Evolutionary conservation across 208 protist genomes (phyloP), one percentile per base, ranked within the genome.

Genomic region (Wallacemonas collosoma): DNA sequence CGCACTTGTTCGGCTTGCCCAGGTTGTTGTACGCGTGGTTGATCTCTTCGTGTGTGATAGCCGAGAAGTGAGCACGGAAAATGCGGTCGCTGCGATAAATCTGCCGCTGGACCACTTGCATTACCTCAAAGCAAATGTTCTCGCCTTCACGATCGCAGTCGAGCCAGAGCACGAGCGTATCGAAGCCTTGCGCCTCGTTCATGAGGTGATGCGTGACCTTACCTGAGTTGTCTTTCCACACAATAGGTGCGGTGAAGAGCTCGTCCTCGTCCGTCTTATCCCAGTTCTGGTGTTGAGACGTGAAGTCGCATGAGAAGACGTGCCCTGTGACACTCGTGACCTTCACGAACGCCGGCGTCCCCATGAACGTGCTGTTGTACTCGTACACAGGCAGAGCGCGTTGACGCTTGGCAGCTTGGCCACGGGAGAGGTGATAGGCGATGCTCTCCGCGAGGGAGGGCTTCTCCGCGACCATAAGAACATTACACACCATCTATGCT

Each of bases 111-210:
- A 95, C 89, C 14, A 94, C 89, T 63, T 95, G 80, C 79, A 98
- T 90, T 66, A 98, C 95, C 80, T 99, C 97, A 80, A 99, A 99
- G 81, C 95, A 98, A 65, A 99, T 99, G 73, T 99, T 99, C 80
- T 99, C 97, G 12, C 98, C 98, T 68, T 99, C 98, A 15, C 97
- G 86, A 86, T 99, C 98, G 74, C 96, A 99, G 73, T 99, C 98
- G 1, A 99, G 84, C 90, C 94, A 98, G 26, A 98, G 79, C 6
- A 99, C 91, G 35, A 99, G 79, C 54, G 87, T 83, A 57, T 94
- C 88, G 61, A 87, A 96, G 43, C 90, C 92, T 40, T 94, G 76
- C 51, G 88, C 86, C 70, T 96, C 83, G 56, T 89, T 74, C 56
- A 83, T 73, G 14, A 97, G 81, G 76, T 98, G 91, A 36, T 86